Conservation (phyloP, 1,139 yeast species). For the Suhomyces anneliseae region DNA sequence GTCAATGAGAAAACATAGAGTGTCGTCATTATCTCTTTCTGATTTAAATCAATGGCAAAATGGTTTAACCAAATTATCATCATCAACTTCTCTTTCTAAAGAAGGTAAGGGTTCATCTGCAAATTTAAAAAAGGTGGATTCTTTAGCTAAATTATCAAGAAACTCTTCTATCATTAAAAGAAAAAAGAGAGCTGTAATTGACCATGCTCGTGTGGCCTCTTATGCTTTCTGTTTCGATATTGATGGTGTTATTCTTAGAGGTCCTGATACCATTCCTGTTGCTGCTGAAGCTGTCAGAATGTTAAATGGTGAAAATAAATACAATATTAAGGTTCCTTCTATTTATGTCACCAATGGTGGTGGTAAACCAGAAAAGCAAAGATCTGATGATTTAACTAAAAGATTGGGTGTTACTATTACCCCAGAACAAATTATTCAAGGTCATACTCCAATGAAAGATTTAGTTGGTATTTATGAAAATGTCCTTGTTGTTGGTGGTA, state of each 20-base stretch:
- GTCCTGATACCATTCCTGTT: constrained; percentile 77
- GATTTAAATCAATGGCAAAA: constrained; percentile 63
- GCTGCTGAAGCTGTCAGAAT: constrained; percentile 69
- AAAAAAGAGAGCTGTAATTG: constrained; percentile 53
- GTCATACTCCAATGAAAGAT: constrained; percentile 88
- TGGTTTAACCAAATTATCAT: constrained; percentile 51
- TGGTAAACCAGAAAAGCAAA: constrained; percentile 72
- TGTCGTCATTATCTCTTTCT: constrained; percentile 68
- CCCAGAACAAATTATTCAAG: constrained; percentile 80
- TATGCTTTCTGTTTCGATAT: constrained; percentile 88
- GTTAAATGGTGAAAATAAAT: constrained; percentile 75
- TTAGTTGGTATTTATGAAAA: constrained; percentile 63
- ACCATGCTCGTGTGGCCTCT: constrained; percentile 71
- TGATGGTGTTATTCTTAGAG: constrained; percentile 79
- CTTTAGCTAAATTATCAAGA: constrained; percentile 52
- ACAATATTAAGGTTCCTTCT: constrained; percentile 79
- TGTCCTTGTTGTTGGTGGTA: constrained; percentile 83
- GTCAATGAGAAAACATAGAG: constrained; percentile 57
- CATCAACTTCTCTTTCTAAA: constrained; percentile 34
- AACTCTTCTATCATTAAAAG: constrained; percentile 52
- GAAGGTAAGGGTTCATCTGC: constrained; percentile 38
- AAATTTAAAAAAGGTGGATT: constrained; percentile 48
- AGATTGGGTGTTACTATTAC: constrained; percentile 62
- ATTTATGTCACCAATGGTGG: constrained; percentile 89
- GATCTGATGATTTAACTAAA: constrained; percentile 66